Evolutionary conservation across 345 rosid genomes (phyloP), one percentile per base, ranked within the genome.

Genomic region (Crucihimalaya himalaica): DNA sequence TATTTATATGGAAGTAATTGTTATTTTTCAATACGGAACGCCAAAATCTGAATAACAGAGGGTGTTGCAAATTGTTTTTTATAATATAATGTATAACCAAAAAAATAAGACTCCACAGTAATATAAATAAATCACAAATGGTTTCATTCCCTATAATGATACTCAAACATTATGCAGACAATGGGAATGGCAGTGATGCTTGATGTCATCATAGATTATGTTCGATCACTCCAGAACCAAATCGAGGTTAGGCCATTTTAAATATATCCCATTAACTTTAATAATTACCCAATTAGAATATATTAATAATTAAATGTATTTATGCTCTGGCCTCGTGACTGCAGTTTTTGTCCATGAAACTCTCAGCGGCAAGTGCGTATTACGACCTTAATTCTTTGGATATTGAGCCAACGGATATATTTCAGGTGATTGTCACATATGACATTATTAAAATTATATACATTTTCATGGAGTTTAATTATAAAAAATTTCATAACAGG

Each of bases 171-270:
- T 52, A 59, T 68, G 25, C 80, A 88, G 93, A 73, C 90, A 23
- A 88, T 86, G 93, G 93, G 93, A 60, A 88, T 88, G 93, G 86
- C 93, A 70, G 83, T 82, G 61, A 86, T 86, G 93, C 60, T 88
- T 63, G 93, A 86, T 78, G 85, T 81, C 37, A 81, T 81, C 58
- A 86, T 82, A 29, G 83, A 82, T 46, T 88, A 86, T 79, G 83
- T 88, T 64, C 88, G 74, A 16, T 88, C 93, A 2, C 78, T 88
- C 14, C 86, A 88, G 68, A 88, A 86, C 77, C 93, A 88, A 73
- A 84, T 88, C 47, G 93, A 86, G 80, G 93, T 84, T 27, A 55
- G 29, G n/a, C 50, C 28, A n/a, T 53, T 32, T 23, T n/a, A n/a
- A n/a, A n/a, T n/a, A n/a, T n/a, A n/a, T n/a, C n/a, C n/a, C 18